phyloP scores from a whole-genome alignment of 352 stramenopile genomes.

The Phytophthora crassamura region DNA sequence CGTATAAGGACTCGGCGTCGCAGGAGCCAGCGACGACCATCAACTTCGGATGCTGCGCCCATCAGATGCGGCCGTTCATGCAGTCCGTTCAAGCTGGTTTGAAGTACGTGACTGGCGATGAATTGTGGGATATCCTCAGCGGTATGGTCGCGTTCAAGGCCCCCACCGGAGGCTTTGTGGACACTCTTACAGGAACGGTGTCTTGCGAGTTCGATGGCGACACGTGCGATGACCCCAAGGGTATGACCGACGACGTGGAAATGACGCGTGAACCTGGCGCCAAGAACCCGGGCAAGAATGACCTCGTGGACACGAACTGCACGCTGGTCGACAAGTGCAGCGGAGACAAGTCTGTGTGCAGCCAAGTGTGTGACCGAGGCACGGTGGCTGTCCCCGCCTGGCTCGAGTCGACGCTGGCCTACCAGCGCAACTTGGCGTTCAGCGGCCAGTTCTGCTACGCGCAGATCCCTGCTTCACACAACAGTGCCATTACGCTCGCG shows the following conservation, averaged over 20 bases:
- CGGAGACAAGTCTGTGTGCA: constrained; percentile 50
- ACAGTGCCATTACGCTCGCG: constrained; percentile 68
- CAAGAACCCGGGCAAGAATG: constrained; percentile 54
- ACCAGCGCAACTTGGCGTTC: constrained; percentile 60
- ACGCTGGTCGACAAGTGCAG: constrained; percentile 51
- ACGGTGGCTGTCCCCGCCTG: constrained; percentile 45
- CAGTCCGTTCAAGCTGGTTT: constrained; percentile 47
- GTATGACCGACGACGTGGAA: constrained; percentile 36
- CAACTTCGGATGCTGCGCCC: constrained; percentile 57
- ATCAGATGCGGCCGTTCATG: constrained; percentile 55
- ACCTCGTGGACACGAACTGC: constrained; percentile 46
- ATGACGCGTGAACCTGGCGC: constrained; percentile 33
- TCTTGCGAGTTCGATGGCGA: constrained; percentile 45
- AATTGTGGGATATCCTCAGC: constrained; percentile 47
- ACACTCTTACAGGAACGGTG: constrained; percentile 42
- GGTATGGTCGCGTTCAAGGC: constrained; percentile 53
- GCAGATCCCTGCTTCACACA: constrained; percentile 68
- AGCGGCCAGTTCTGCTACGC: constrained; percentile 54
- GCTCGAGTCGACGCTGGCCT: constrained; percentile 49
- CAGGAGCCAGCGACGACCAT: constrained; percentile 40
- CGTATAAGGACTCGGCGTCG: constrained; percentile 48
- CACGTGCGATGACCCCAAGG: constrained; percentile 47
- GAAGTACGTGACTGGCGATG: constrained; percentile 42
- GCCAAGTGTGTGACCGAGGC: constrained; percentile 52
- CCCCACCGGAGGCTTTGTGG: constrained; percentile 40